Base-by-base conservation (phyloP, 352 stramenopile species). In the Phytophthora pseudosyringae region DNA sequence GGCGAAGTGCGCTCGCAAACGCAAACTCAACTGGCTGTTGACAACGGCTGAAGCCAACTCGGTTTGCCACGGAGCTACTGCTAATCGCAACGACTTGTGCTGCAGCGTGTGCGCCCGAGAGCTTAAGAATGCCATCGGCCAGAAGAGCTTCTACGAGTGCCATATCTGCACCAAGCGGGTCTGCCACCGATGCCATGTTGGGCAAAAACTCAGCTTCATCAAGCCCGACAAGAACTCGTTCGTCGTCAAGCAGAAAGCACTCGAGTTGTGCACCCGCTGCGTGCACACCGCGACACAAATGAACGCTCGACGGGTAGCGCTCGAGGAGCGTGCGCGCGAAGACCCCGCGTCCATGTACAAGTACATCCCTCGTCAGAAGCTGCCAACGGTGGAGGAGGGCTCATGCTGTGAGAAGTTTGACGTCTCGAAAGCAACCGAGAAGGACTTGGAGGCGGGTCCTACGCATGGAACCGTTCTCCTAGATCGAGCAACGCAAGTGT, bases 1-100 rank as follows among this genome's bases (percentile, higher is more conserved):
- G 5, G 65, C 59, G 3, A 59, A 51, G 13, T 77, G 55, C 10
- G 65, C 69, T 46, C 69, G 60, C 26, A 63, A 68, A 15, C 50
- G 65, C 38, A 77, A 77, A 39, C 54, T 77, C 25, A 77, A 75
- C 45, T 77, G 65, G 65, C 15, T 77, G 50, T 25, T 77, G 13
- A 39, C 55, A 12, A 69, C 50, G 3, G 55, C 65, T 7, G 39
- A 65, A 43, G 47, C 31, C 12, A 62, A 67, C n/a, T 49, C 47
- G 21, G 28, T 49, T 11, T 64, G 44, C n/a, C 47, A 21, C 18
- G 25, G 21, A 21, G 21, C 21, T 21, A 50, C 33, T 16, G 28
- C 36, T 3, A 33, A 51, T 4, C 45, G 33, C 33, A 50, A 66
- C 15, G 49, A 52, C 2, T 59, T 46, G 12, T 58, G 39, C 16